Base-by-base conservation (phyloP, 345 rosid species). In the Moringa oleifera region DNA sequence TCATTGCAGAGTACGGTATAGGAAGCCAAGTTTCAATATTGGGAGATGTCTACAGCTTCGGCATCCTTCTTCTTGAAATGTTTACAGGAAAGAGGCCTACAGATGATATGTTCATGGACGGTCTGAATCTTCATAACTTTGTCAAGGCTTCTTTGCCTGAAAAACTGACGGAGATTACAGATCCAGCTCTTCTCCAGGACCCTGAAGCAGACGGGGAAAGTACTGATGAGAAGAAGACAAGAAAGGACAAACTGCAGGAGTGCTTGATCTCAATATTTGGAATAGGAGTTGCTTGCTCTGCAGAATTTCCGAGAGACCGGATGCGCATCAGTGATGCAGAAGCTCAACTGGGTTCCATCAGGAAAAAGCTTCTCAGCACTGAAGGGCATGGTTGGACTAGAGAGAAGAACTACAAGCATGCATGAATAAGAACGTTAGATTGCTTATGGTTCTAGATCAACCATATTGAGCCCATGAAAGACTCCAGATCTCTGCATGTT, bases 21-120 rank as follows among this genome's bases (percentile, higher is more conserved):
- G 24, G 25, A 20, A 45, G 31, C 54, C 63, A 66, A 61, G 52
- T 57, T 15, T 56, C 20, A 25, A 61, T 23, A 63, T 28, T 22
- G 61, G 68, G 71, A 18, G 51, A 25, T 47, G 60, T 51, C 55
- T 49, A 41, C 18, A 54, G 46, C 16, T 31, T 33, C 31, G 6
- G 19, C 18, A 19, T 66, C 28, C 15, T 25, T 20, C 37, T 41
- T 19, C 7, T 54, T 52, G 66, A 25, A n/a, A n/a, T n/a, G n/a
- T n/a, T n/a, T n/a, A n/a, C n/a, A n/a, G n/a, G n/a, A n/a, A n/a
- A 23, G 8, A 55, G 53, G 19, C 71, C 71, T 18, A 59, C 71
- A 1, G 53, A 60, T 23, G 45, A 4, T 13, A 55, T 53, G 8
- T 11, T 66, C 31, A 23, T 33, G 25, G 57, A 52, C 7, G 31